These are phyloP conservation scores for Paramecium bursaria DNA, from an alignment of 73 alveolate species.

Conservation along the genomic window DNA sequence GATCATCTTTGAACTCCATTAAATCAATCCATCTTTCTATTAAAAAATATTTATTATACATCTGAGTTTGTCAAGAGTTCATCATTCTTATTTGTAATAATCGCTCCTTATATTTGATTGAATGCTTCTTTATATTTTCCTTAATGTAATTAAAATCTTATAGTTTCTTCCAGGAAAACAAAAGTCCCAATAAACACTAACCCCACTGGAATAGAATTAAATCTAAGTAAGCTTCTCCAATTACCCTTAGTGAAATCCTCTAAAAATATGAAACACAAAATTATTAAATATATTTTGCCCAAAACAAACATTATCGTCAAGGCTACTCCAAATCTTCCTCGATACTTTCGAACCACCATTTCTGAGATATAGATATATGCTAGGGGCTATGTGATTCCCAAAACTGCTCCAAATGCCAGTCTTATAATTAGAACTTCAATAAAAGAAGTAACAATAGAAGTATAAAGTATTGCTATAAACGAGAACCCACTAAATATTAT, in stretches of 20 bases:
- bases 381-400: slow-evolving; percentile 12
- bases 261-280: slow-evolving; percentile 21
- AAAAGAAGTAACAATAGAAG: background rate
- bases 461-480: background rate
- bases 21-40: slow-evolving; percentile 27
- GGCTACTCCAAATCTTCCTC: slow-evolving; percentile 31
- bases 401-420: slow-evolving; percentile 9
- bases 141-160: background rate
- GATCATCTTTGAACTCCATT: background rate
- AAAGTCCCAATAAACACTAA: background rate
- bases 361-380: background rate
- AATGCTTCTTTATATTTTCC: background rate
- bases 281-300: slow-evolving; percentile 10
- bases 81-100: background rate
- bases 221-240: slow-evolving; percentile 57
- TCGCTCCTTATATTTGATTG: background rate
- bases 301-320: slow-evolving; percentile 10
- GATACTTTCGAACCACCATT: background rate
- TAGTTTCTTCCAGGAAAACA: slow-evolving; percentile 16
- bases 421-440: background rate
- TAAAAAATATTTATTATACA: background rate
- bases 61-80: background rate
- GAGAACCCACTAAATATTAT: slow-evolving; percentile 1
- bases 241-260: slow-evolving; percentile 27
- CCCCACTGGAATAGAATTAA: slow-evolving; percentile 1